Evolutionary conservation across 345 rosid species (phyloP).

Genomic region (Raphanus raphanistrum): DNA sequence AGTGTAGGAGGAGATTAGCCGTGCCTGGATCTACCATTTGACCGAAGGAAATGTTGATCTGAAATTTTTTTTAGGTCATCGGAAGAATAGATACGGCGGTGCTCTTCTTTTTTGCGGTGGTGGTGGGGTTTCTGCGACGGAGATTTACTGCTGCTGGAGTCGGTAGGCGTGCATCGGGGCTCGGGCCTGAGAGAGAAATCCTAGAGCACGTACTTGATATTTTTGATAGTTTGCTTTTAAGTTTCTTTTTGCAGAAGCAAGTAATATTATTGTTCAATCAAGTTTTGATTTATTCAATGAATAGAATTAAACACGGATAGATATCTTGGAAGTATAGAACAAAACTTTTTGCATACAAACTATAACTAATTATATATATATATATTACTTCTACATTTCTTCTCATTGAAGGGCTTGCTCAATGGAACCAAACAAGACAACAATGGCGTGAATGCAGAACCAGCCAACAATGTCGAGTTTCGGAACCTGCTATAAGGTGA

Average conservation of each 20-base stretch:
- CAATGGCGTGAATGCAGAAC: constrained; percentile 25
- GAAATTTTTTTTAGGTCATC: too few species aligned
- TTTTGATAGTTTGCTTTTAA: not conserved
- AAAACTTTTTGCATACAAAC: not conserved
- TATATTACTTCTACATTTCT: not conserved
- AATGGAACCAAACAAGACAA: constrained; percentile 34
- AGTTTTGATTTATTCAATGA: not conserved
- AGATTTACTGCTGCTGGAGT: too few species aligned
- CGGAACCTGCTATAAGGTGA: constrained; percentile 28
- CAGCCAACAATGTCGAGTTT: constrained; percentile 13
- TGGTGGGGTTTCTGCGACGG: too few species aligned
- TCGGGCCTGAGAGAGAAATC: too few species aligned
- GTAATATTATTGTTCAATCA: not conserved
- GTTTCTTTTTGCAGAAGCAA: not conserved
- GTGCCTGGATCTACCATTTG: too few species aligned
- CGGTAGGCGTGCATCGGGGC: too few species aligned
- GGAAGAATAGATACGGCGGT: too few species aligned
- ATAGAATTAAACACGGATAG: not conserved
- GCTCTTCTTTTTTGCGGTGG: too few species aligned
- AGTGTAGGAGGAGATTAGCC: too few species aligned
- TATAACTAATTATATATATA: not conserved
- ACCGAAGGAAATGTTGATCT: too few species aligned
- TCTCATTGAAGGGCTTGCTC: constrained; percentile 22
- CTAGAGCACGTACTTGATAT: too few species aligned
- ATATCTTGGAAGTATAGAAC: not conserved